Conservation (phyloP, 2,329 filamentous ascomycete species). For the Zymoseptoria ardabiliae region DNA sequence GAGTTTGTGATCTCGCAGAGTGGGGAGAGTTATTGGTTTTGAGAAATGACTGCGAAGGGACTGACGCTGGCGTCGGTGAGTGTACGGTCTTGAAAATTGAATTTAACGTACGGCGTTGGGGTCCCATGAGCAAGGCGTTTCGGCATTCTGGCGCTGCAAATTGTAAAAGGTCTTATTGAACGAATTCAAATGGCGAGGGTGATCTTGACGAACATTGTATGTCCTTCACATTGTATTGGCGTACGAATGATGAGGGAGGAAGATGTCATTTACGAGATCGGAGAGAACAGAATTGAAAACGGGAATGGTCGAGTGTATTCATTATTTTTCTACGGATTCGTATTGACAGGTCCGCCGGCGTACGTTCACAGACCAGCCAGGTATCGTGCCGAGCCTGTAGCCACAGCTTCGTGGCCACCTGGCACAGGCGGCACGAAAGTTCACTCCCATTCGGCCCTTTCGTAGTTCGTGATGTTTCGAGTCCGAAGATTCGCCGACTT, state of each 20-base stretch:
- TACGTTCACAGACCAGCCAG: not conserved
- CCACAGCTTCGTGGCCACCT: not conserved
- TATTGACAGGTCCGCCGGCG: not conserved
- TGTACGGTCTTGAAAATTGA: not conserved
- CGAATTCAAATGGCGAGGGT: not conserved
- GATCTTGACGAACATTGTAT: not conserved
- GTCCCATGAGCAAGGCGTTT: not conserved
- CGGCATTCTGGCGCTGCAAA: not conserved
- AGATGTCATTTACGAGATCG: not conserved
- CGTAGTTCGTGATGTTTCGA: too few relatives aligned
- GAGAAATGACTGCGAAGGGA: conserved; percentile 6
- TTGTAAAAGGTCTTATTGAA: not conserved
- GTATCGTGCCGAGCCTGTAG: not conserved
- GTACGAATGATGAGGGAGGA: not conserved
- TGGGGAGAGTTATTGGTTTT: conserved; percentile 53
- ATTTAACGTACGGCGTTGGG: not conserved
- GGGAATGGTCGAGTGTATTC: not conserved
- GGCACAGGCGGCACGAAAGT: not conserved
- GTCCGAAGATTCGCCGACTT: too few relatives aligned
- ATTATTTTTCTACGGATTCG: not conserved
- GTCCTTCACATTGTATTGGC: not conserved
- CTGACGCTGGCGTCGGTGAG: not conserved
- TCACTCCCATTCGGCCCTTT: not conserved
- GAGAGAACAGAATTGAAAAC: not conserved
- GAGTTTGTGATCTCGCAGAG: conserved; percentile 65